Percentiles rank a stretch among this genome's conserved stretches.
Conservation (phyloP, 306 rosid genomes). For the Cotoneaster glaucophyllus region DNA sequence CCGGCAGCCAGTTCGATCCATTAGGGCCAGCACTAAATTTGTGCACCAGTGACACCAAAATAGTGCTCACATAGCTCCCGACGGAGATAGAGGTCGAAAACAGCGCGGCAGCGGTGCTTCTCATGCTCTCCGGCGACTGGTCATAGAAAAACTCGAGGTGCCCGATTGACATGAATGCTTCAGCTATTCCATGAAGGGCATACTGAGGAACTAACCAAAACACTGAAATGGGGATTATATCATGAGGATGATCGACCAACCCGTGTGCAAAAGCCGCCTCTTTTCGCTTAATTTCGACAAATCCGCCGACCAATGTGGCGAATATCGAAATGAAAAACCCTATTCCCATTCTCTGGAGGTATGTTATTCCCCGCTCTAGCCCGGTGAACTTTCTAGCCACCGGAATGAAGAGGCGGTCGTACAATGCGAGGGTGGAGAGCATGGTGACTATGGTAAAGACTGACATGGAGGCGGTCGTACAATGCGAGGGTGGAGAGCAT, state of each 20-base stretch:
- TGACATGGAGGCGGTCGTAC: constrained; percentile 86
- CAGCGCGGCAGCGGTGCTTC: constrained; percentile 76
- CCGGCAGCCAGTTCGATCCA: constrained; percentile 85
- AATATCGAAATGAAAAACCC: constrained; percentile 64
- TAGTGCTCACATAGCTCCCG: constrained; percentile 68
- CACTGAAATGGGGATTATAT: constrained; percentile 63
- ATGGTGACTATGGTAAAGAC: constrained; percentile 59
- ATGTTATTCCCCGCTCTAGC: constrained; percentile 75
- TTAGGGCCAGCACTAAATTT: constrained; percentile 46
- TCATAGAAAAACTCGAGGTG: constrained; percentile 89
- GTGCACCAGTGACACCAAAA: constrained; percentile 64
- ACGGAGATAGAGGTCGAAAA: constrained; percentile 68
- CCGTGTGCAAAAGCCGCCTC: constrained; percentile 44
- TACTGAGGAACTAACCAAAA: constrained; percentile 91
- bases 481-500: constrained; percentile 71
- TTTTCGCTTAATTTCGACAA: constrained; percentile 61
- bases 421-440: constrained; percentile 67
- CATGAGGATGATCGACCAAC: constrained; percentile 28
- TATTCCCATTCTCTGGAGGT: constrained; percentile 79
- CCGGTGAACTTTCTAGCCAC: constrained; percentile 65
- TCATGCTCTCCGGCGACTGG: constrained; percentile 93
- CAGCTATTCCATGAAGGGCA: constrained; percentile 85
- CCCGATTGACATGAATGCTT: constrained; percentile 94
- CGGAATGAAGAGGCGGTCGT: constrained; percentile 61
- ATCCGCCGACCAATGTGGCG: constrained; percentile 78